Evolutionary conservation across 305 asterid genomes (phyloP), one percentile per base, ranked within the genome.

Genomic region (Solanum hybrid): DNA sequence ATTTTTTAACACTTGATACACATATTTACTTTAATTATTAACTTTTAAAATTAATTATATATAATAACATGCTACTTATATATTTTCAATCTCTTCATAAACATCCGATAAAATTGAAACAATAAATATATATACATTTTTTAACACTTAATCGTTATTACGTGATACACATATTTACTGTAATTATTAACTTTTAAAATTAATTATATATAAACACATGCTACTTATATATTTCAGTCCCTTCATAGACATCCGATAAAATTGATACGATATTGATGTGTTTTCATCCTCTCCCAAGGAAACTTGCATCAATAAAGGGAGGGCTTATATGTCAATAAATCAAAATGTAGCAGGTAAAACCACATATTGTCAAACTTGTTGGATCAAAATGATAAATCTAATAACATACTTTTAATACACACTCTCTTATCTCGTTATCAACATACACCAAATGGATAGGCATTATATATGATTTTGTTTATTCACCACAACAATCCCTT

Each of bases 381-480:
- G 27, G 65, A 29, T 15, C 31, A 36, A 57, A 41, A 88, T 77
- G 27, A 37, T 45, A 75, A 37, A 38, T 45, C 14, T 27, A 76
- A 27, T 10, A 29, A 17, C 32, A 57, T 6, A 31, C 76, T n/a
- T 31, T 6, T 2, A 2, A 31, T 24, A 57, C 3, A 31, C 22
- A 6, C 31, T 3, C 75, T 84, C 88, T 51, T 85, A 85, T 72
- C 75, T 73, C 76, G 10, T 88, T 65, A 80, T 88, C 87, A 32
- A 12, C 87, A 88, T 22, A 41, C 79, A 15, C 77, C 90, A 88
- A 51, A 38, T 88, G 90, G 90, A 88, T 88, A 88, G 72, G 75
- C 89, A 88, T 88, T 57, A 75, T 34, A 79, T 17, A 86, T 86
- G 78, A 87, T 13, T 77, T 33, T 34, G 51, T 22, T 79, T 76